phyloP scores from a whole-genome alignment of 2,329 filamentous ascomycete species.

The Fusarium siculi region DNA sequence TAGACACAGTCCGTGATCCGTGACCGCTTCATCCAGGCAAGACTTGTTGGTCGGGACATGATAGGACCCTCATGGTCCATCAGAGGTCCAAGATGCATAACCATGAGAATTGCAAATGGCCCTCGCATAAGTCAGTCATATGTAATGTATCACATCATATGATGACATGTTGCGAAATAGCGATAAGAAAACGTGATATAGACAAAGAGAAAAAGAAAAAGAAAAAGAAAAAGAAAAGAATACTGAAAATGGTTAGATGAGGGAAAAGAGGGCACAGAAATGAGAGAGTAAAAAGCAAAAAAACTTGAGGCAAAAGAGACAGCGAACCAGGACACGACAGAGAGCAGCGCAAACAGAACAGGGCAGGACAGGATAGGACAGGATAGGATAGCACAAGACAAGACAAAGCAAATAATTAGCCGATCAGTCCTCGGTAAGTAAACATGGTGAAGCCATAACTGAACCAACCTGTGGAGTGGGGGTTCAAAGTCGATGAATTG shows the following conservation, averaged over 20 bases:
- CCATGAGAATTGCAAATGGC: slow-evolving; percentile 7
- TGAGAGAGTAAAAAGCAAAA: not conserved
- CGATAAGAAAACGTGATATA: not conserved
- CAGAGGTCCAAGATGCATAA: slow-evolving; percentile 20
- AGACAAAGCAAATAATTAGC: not conserved
- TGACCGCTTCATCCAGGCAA: not conserved
- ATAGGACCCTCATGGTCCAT: slow-evolving; percentile 16
- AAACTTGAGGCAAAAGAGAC: slow-evolving; percentile 4
- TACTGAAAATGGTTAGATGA: not conserved
- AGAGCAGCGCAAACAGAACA: not conserved
- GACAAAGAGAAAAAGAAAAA: slow-evolving; percentile 4
- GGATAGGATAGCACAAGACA: not conserved
- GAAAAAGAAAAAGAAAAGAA: slow-evolving; percentile 12
- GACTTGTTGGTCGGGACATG: not conserved
- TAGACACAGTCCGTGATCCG: slow-evolving; percentile 11
- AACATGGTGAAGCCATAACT: slow-evolving; percentile 15
- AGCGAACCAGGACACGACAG: not conserved
- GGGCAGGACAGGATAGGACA: not conserved
- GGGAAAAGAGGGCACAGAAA: slow-evolving; percentile 21
- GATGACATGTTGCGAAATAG: slow-evolving; percentile 8
- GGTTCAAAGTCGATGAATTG: slow-evolving; percentile 4
- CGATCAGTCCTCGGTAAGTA: slow-evolving; percentile 1
- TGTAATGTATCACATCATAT: slow-evolving; percentile 29
- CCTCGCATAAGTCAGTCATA: slow-evolving; percentile 31
- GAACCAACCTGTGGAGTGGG: slow-evolving; percentile 13